Evolutionary conservation across 495 filamentous ascomycete genomes (phyloP).

Genomic region (Podospora conica): DNA sequence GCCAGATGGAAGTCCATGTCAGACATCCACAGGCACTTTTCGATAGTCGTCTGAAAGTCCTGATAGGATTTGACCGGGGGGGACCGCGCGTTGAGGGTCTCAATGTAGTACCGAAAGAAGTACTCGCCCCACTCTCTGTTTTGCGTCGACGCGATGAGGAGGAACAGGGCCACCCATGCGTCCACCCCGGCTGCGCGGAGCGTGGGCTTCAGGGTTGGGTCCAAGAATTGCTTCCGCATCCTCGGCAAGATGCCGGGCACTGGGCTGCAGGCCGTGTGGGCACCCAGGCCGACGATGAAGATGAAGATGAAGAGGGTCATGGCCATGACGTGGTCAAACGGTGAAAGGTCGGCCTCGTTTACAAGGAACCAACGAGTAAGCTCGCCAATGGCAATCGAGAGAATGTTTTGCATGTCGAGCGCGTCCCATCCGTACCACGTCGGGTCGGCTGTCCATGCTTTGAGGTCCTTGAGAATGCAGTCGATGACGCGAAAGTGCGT

Average conservation of each 20-base stretch:
- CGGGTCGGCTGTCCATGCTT: background rate
- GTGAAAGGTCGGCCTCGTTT: conserved; percentile 4
- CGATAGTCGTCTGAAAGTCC: conserved; percentile 2
- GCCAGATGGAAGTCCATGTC: conserved; percentile 7
- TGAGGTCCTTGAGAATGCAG: conserved; percentile 6
- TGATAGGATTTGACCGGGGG: conserved; percentile 6
- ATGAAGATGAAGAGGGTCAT: conserved; percentile 14
- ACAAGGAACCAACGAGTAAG: conserved; percentile 12
- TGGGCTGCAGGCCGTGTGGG: conserved; percentile 10
- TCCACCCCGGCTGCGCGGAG: conserved; percentile 11
- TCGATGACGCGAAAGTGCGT: conserved; percentile 7
- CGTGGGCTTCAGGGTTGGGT: background rate
- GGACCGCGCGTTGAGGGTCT: conserved; percentile 4
- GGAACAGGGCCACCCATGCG: conserved; percentile 13
- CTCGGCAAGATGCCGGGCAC: conserved; percentile 14
- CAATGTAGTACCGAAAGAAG: conserved; percentile 12
- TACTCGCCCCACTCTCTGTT: conserved; percentile 7
- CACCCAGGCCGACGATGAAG: conserved; percentile 12
- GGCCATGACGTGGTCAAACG: conserved; percentile 12
- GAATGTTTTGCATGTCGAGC: conserved; percentile 15
- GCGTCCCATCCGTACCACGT: conserved; percentile 4
- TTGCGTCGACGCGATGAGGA: conserved; percentile 11
- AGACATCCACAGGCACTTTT: conserved; percentile 7
- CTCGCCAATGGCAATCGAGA: conserved; percentile 13
- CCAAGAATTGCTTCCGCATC: conserved; percentile 7